Conservation (phyloP, 2,329 filamentous ascomycete species). For the Aspergillus melleus region DNA sequence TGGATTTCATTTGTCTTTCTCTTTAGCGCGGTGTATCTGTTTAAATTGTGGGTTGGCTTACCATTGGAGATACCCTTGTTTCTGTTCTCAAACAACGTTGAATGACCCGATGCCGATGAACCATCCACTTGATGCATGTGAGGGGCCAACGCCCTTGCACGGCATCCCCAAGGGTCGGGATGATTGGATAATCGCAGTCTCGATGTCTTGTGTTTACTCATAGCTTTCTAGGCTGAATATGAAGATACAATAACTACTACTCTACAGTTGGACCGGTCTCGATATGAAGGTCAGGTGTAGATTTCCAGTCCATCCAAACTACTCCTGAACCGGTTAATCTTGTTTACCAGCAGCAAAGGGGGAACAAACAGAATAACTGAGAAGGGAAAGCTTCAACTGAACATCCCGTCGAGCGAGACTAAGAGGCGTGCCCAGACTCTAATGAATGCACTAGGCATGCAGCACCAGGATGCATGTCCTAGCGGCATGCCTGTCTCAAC, state of each 20-base stretch:
- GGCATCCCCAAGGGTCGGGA: too few species aligned
- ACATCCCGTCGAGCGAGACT: neutral
- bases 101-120: neutral
- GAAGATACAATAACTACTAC: neutral
- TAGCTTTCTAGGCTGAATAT: neutral
- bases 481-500: neutral
- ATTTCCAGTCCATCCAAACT: neutral
- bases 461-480: neutral
- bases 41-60: neutral
- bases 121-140: too few species aligned
- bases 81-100: neutral
- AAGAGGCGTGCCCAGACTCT: neutral
- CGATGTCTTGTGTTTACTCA: neutral
- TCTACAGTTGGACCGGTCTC: neutral
- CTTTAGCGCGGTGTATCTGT: neutral
- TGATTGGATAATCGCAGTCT: too few species aligned
- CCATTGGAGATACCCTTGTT: neutral
- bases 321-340: neutral
- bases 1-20: neutral
- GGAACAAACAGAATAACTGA: neutral
- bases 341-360: neutral
- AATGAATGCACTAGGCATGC: neutral
- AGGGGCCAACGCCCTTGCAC: too few species aligned
- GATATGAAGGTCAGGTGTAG: neutral
- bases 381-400: neutral